phyloP scores from a whole-genome alignment of 768 basidiomycete genomes.

The Naganishia vaughanmartiniae region DNA sequence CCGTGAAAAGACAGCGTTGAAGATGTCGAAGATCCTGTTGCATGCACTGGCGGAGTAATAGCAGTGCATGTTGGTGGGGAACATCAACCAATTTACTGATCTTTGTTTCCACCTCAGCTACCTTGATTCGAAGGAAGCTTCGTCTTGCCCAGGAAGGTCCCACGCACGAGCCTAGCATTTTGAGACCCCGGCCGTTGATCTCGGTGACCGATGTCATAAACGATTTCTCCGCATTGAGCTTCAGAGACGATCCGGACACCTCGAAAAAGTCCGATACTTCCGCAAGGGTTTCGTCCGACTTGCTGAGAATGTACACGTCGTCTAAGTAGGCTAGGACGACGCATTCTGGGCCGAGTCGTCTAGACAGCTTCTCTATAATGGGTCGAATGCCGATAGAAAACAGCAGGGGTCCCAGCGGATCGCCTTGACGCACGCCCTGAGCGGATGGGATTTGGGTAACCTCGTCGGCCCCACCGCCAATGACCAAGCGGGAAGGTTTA shows the following conservation, averaged over 20 bases:
- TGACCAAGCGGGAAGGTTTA: slow-evolving; percentile 7
- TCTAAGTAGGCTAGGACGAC: slow-evolving; percentile 35
- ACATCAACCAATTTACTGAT: too few relatives aligned
- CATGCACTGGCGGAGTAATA: too few relatives aligned
- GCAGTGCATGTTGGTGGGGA: too few relatives aligned
- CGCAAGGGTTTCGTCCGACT: slow-evolving; percentile 6
- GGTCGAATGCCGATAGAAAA: slow-evolving; percentile 34
- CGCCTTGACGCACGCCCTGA: slow-evolving; percentile 41
- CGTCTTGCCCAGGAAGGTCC: background rate
- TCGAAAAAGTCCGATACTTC: slow-evolving; percentile 14
- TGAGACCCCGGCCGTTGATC: background rate
- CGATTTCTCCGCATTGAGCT: slow-evolving; percentile 29
- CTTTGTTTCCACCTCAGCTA: too few relatives aligned
- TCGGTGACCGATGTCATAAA: background rate
- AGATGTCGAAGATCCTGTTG: too few relatives aligned
- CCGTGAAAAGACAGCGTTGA: background rate
- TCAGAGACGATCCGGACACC: background rate
- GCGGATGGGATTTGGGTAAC: slow-evolving; percentile 5
- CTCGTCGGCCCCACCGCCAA: background rate
- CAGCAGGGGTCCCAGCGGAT: slow-evolving; percentile 36
- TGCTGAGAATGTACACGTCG: slow-evolving; percentile 33
- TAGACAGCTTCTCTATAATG: slow-evolving; percentile 24
- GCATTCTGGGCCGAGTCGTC: slow-evolving; percentile 25
- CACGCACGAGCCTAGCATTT: slow-evolving; percentile 14
- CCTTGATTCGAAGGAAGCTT: background rate